A percentile compares a stretch with the other conserved stretches of the same genome.
Evolutionary conservation across 495 filamentous ascomycete species (phyloP).

Genomic region (Xylaria acuta): DNA sequence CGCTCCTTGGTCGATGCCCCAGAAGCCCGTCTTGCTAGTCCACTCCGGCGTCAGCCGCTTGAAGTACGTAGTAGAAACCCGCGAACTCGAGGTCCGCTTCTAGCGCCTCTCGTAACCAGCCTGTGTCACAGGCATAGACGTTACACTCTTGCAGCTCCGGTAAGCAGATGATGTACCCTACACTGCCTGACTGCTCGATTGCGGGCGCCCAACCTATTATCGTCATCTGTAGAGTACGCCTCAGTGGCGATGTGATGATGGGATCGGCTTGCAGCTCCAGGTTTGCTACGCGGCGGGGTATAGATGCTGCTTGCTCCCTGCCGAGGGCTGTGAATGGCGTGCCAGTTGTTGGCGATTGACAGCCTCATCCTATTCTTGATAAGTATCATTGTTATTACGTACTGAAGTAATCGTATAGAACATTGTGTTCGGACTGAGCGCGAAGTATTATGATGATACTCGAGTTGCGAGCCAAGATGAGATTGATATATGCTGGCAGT

Average conservation of each 20-base stretch:
- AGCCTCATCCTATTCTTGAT: not conserved
- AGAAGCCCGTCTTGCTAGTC: constrained; percentile 34
- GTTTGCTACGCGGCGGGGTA: constrained; percentile 24
- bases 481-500: not conserved
- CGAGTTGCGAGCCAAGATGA: constrained; percentile 56
- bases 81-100: constrained; percentile 34
- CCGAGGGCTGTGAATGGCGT: constrained; percentile 33
- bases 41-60: constrained; percentile 33
- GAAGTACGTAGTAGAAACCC: constrained; percentile 31
- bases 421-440: constrained; percentile 64
- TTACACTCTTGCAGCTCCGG: constrained; percentile 45
- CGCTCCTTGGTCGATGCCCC: constrained; percentile 26
- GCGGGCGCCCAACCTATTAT: constrained; percentile 31
- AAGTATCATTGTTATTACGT: constrained; percentile 13
- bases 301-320: constrained; percentile 31
- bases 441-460: constrained; percentile 63
- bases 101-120: constrained; percentile 34
- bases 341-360: not conserved
- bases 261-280: constrained; percentile 29
- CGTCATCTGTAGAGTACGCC: constrained; percentile 36
- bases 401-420: constrained; percentile 40
- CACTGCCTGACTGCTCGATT: constrained; percentile 29
- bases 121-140: constrained; percentile 47
- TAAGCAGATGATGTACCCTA: constrained; percentile 26
- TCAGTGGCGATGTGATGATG: constrained; percentile 30